Evolutionary conservation across 2,329 filamentous ascomycete genomes (phyloP).

Genomic region (Bipolaris oryzae): DNA sequence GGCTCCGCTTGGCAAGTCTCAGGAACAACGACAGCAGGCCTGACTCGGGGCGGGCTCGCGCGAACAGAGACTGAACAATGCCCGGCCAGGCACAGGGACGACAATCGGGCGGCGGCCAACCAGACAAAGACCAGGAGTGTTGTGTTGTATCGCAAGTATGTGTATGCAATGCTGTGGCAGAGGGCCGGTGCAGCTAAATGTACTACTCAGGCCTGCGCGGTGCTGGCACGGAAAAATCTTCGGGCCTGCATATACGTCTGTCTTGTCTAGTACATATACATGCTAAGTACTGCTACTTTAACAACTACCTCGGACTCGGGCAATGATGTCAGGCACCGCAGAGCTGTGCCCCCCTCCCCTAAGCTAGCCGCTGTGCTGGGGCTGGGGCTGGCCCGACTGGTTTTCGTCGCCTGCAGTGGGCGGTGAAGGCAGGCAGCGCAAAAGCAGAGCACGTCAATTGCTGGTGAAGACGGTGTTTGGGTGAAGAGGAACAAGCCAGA

Average conservation of each 20-base stretch:
- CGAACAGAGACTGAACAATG: background rate
- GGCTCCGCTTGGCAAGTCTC: slow-evolving; percentile 22
- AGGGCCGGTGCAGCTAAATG: no score
- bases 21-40: slow-evolving; percentile 28
- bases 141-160: no score
- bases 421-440: slow-evolving; percentile 8
- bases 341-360: slow-evolving; percentile 16
- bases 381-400: slow-evolving; percentile 15
- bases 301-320: slow-evolving; percentile 27
- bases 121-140: slow-evolving; percentile 7
- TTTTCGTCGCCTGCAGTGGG: slow-evolving; percentile 5
- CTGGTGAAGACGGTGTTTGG: background rate
- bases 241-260: slow-evolving; percentile 15
- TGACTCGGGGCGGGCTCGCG: slow-evolving; percentile 15
- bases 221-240: slow-evolving; percentile 18
- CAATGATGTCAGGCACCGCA: slow-evolving; percentile 39
- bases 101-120: slow-evolving; percentile 12
- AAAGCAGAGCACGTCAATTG: background rate
- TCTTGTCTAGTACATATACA: no score
- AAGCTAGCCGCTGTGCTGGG: slow-evolving; percentile 22
- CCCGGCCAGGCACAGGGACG: slow-evolving; percentile 4
- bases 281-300: no score
- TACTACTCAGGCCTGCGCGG: no score
- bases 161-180: no score
- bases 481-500: background rate